Percentiles rank a stretch among this genome's conserved stretches.
phyloP scores from a whole-genome alignment of 768 basidiomycete species.

The Rhodotorula taiwanensis region DNA sequence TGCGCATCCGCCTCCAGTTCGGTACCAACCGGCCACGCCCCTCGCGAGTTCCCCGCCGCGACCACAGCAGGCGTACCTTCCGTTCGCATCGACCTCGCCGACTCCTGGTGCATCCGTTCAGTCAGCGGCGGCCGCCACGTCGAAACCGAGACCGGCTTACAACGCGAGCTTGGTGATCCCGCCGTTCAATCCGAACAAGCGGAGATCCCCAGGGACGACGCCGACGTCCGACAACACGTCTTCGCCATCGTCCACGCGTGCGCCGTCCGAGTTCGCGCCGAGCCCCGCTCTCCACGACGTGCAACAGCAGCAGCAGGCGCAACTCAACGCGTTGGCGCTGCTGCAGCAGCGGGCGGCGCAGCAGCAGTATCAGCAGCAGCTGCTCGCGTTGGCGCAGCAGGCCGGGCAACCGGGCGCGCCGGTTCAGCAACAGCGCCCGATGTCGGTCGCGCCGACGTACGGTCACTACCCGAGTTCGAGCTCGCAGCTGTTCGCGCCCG shows the following conservation, averaged over 20 bases:
- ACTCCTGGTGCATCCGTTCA: too few species aligned
- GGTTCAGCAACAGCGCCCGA: too few species aligned
- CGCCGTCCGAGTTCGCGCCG: conserved; percentile 7
- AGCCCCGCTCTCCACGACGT: not conserved
- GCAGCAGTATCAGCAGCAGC: not conserved
- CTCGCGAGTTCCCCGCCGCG: not conserved
- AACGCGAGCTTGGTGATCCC: conserved; percentile 32
- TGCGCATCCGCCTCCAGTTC: not conserved
- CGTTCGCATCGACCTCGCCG: not conserved
- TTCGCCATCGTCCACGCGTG: not conserved
- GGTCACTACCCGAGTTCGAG: too few species aligned
- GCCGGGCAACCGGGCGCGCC: not conserved
- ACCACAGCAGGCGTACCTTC: not conserved
- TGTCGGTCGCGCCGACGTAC: conserved; percentile 1
- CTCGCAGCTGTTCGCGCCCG: too few species aligned
- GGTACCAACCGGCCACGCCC: not conserved
- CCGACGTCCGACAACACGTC: not conserved
- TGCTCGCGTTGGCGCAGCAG: not conserved
- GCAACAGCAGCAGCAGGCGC: conserved; percentile 6
- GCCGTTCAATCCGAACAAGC: conserved; percentile 37
- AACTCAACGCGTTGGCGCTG: not conserved
- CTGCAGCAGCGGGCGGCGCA: not conserved
- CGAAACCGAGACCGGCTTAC: not conserved
- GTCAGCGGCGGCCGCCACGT: not conserved
- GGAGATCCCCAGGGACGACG: conserved; percentile 1